phyloP scores from a whole-genome alignment of 345 rosid species.

The Citrus australasica region DNA sequence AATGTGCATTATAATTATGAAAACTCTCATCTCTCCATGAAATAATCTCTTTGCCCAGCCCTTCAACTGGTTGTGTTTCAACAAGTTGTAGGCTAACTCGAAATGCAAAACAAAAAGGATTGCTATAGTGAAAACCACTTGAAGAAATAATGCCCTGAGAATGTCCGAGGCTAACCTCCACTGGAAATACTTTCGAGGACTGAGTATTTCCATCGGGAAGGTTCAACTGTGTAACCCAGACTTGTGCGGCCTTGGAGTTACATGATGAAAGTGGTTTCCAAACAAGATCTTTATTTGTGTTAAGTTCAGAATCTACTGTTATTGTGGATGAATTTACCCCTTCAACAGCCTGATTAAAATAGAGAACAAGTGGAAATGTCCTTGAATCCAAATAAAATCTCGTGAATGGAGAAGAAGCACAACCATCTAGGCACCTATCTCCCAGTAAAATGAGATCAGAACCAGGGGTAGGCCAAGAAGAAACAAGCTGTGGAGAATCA shows the following conservation, averaged over 20 bases:
- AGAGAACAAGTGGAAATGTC: conserved; percentile 64
- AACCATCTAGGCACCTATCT: conserved; percentile 26
- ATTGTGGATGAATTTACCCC: conserved; percentile 69
- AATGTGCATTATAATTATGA: conserved; percentile 29
- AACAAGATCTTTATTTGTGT: conserved; percentile 36
- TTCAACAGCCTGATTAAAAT: conserved; percentile 70
- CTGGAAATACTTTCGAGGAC: conserved; percentile 26
- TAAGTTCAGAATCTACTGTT: conserved; percentile 32
- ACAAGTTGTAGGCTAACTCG: conserved; percentile 32
- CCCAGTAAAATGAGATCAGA: conserved; percentile 41
- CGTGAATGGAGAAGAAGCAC: conserved; percentile 31
- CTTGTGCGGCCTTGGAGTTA: conserved; percentile 39
- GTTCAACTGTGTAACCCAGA: conserved; percentile 65
- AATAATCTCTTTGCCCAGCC: conserved; percentile 26
- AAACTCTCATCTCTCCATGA: conserved; percentile 64
- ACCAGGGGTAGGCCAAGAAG: conserved; percentile 83
- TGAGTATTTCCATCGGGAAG: conserved; percentile 25
- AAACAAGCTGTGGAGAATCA: conserved; percentile 59
- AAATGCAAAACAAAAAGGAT: conserved; percentile 43
- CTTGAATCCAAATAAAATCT: conserved; percentile 32
- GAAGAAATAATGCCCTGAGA: conserved; percentile 66
- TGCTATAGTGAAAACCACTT: conserved; percentile 41
- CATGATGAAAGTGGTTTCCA: conserved; percentile 59
- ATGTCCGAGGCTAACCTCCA: conserved; percentile 61
- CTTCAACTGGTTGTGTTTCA: conserved; percentile 28